These are phyloP conservation scores for Scheffersomyces coipomensis DNA, from an alignment of 805 yeast genomes.

Conservation along the genomic window DNA sequence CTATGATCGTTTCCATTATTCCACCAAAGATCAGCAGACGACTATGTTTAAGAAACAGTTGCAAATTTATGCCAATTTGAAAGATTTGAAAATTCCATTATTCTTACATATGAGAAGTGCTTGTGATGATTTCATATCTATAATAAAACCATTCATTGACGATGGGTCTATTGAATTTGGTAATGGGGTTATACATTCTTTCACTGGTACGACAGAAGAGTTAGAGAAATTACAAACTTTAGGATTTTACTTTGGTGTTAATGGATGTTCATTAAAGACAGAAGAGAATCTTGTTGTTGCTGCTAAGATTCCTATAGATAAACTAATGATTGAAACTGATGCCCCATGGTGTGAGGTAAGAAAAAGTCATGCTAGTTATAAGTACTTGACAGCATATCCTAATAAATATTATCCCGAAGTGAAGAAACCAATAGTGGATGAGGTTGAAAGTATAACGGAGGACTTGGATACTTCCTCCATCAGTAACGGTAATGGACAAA, in stretches of 20 bases:
- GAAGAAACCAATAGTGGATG: conserved; percentile 1
- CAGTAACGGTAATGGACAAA: conserved; percentile 1
- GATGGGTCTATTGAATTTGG: conserved; percentile 39
- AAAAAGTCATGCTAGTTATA: conserved; percentile 73
- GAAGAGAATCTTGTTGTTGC: conserved; percentile 72
- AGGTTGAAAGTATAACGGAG: conserved; percentile 6
- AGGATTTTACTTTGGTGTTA: conserved; percentile 76
- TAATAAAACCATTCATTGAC: conserved; percentile 60
- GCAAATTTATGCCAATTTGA: conserved; percentile 49
- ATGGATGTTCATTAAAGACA: conserved; percentile 89
- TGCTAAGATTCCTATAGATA: conserved; percentile 62
- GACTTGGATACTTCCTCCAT: neutral
- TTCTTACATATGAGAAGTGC: conserved; percentile 91
- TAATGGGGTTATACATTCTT: conserved; percentile 91
- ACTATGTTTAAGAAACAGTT: conserved; percentile 72
- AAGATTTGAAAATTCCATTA: conserved; percentile 60
- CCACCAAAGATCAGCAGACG: conserved; percentile 66
- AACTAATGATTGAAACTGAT: conserved; percentile 85
- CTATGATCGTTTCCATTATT: conserved; percentile 81
- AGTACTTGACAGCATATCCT: conserved; percentile 54
- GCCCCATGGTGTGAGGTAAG: conserved; percentile 98
- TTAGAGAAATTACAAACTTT: conserved; percentile 51
- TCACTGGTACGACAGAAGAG: conserved; percentile 79
- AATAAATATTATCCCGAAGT: conserved; percentile 52
- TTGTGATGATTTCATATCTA: conserved; percentile 69